Evolutionary conservation across 148 eudicot genomes (phyloP), one percentile per base, ranked within the genome.

Genomic region (Cornus suecica): DNA sequence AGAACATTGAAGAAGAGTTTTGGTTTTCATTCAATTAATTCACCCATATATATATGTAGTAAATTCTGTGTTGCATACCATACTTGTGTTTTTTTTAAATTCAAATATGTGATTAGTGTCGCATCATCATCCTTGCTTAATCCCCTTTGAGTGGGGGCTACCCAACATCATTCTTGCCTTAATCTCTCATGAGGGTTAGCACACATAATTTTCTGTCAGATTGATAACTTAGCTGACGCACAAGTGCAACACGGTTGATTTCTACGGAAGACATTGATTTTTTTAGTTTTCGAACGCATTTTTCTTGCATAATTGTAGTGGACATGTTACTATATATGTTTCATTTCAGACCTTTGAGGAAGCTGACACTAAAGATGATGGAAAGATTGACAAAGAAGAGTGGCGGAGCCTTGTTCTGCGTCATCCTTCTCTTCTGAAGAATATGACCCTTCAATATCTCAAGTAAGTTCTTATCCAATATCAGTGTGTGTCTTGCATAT

Each of bases 361-460:
- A 79, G 90, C 90, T 34, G 93, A 89, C 71, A 83, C 90, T 14
- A 89, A 89, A 79, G 89, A 87, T 75, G 93, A 89, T 69, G 93
- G 93, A 52, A 89, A 79, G 78, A 89, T 89, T 66, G 93, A 89
- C 74, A 82, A 84, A 77, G 93, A 89, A 78, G 93, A 89, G 78
- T 89, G 93, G 93, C 75, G 90, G 80, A 84, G 64, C 54, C 82
- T 82, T 18, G 93, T 85, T 24, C 27, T 79, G 67, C 83, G 85
- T 68, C 87, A 89, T 76, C 93, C 90, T 20, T 87, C 90, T 34
- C 87, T 89, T 75, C 68, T 89, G 78, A 89, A 89, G 78, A 87
- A 89, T 66, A 89, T 89, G 93, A 89, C 90, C 56, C 90, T 89
- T 74, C 93, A 86, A 56, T 89, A 89, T 74, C 88, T 89, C 71